Percentiles rank a stretch among this genome's conserved stretches.
Conservation (phyloP, 495 filamentous ascomycete species). For the Aspergillus sparsus region DNA sequence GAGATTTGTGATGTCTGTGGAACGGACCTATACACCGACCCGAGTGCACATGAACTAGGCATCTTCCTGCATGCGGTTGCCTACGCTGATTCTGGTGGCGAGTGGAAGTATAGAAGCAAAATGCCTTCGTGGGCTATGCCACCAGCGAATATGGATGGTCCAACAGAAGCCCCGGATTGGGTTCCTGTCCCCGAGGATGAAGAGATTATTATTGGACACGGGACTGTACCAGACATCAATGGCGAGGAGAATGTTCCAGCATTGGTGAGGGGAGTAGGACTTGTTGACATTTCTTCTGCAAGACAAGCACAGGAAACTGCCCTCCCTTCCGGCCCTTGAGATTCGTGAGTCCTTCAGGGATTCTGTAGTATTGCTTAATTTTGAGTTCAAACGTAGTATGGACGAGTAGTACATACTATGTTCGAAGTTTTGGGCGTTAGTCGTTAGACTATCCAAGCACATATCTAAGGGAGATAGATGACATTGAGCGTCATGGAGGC, state of each 20-base stretch:
- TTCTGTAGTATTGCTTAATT: no score
- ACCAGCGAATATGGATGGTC: constrained; percentile 61
- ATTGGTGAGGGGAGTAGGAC: constrained; percentile 26
- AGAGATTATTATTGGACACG: constrained; percentile 41
- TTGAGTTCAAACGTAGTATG: no score
- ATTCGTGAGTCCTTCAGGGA: no score
- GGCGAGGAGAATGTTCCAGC: constrained; percentile 21
- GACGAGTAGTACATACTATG: no score
- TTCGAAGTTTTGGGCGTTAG: no score
- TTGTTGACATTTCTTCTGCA: constrained; percentile 26
- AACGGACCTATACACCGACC: constrained; percentile 90
- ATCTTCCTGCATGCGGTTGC: constrained; percentile 90
- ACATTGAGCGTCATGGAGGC: no score
- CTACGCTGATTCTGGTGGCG: constrained; percentile 77
- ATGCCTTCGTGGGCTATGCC: constrained; percentile 87
- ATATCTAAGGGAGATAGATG: no score
- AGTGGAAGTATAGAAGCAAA: constrained; percentile 83
- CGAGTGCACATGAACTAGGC: constrained; percentile 82
- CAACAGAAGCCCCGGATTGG: constrained; percentile 54
- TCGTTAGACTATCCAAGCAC: no score
- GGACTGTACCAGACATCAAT: constrained; percentile 34
- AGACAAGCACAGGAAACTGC: constrained; percentile 77
- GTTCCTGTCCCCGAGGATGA: constrained; percentile 35
- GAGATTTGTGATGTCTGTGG: constrained; percentile 75
- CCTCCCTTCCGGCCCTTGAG: no score